A percentile compares a stretch with the other conserved stretches of the same genome.
phyloP scores from a whole-genome alignment of 2,329 filamentous ascomycete genomes.

The Penicillium hesseltinei region DNA sequence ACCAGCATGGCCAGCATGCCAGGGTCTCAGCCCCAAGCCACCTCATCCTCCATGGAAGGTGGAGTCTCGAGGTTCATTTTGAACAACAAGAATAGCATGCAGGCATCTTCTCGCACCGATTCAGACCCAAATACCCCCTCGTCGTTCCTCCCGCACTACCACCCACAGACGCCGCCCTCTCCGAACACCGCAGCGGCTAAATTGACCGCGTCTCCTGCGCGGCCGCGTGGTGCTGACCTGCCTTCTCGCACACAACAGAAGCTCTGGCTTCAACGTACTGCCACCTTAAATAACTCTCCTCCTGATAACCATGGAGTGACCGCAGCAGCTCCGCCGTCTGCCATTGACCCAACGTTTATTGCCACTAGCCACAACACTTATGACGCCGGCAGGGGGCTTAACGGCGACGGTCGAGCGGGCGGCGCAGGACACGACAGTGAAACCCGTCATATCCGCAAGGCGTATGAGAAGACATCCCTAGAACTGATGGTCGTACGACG shows the following conservation, averaged over 20 bases:
- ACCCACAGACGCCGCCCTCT: constrained; percentile 47
- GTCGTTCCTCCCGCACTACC: constrained; percentile 49
- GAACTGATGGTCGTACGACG: constrained; percentile 47
- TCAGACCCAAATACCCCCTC: constrained; percentile 48
- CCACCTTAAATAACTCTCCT: constrained; percentile 45
- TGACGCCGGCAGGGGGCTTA: constrained; percentile 30
- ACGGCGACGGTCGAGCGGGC: constrained; percentile 30
- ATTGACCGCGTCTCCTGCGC: constrained; percentile 33
- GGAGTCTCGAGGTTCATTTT: constrained; percentile 48
- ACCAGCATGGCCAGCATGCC: constrained; percentile 31
- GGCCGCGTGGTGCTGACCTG: constrained; percentile 38
- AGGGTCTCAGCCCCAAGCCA: constrained; percentile 35
- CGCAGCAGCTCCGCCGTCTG: constrained; percentile 32
- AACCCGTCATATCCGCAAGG: constrained; percentile 42
- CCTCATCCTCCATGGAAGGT: constrained; percentile 49
- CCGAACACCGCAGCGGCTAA: constrained; percentile 33
- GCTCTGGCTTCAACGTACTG: constrained; percentile 48
- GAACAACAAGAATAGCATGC: constrained; percentile 31
- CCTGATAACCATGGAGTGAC: constrained; percentile 39
- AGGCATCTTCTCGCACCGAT: constrained; percentile 38
- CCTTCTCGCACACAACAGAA: constrained; percentile 50
- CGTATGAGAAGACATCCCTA: constrained; percentile 45
- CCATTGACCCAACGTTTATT: constrained; percentile 37
- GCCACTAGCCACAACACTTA: constrained; percentile 30
- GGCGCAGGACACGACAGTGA: constrained; percentile 34